Evolutionary conservation across 2,329 filamentous ascomycete genomes (phyloP), one percentile per base, ranked within the genome.

Genomic region (Ophiostoma piceae): DNA sequence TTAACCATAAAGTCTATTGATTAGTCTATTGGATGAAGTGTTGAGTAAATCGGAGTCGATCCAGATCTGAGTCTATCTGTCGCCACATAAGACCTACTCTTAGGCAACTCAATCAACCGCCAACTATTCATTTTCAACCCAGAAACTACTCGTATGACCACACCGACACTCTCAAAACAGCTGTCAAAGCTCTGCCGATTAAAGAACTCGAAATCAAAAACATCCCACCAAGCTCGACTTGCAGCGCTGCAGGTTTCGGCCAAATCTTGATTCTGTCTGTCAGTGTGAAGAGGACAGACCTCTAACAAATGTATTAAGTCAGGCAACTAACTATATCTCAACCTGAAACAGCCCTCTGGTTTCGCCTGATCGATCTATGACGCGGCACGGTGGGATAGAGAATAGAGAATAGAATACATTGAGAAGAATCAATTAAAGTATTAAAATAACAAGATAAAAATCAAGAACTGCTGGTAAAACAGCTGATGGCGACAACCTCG

Each of bases 291-390:
- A 22, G 51, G 3, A 8, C 51, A 57, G n/a, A 57, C 51, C 51
- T 16, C 43, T 47, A 43, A 43, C 41, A 16, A 16, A 6, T 19
- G 35, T 35, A 35, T 35, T 6, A 35, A 35, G 35, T 35, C 35
- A 35, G 35, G 35, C 35, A 35, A 35, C 35, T 8, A 35, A 35
- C 35, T 8, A 8, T 35, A 35, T 35, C 6, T 19, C 47, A 12
- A 12, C 22, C 51, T 57, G 51, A 57, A 57, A 57, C 51, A 57
- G n/a, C 51, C 51, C 22, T 57, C 51, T 57, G 51, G 51, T 57
- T 57, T 57, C 51, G 51, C 26, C 51, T 57, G 9, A 26, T 26
- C 5, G 51, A 29, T 57, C 51, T 22, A 37, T 65, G 60, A 65
- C 51, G 51, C 51, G 51, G 51, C 26, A 29, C 26, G 26, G 26